Percentiles rank a stretch among this genome's conserved stretches.
Evolutionary conservation across 1,284 basidiomycete species (phyloP).

Genomic region (Cryptococcus hybrid): DNA sequence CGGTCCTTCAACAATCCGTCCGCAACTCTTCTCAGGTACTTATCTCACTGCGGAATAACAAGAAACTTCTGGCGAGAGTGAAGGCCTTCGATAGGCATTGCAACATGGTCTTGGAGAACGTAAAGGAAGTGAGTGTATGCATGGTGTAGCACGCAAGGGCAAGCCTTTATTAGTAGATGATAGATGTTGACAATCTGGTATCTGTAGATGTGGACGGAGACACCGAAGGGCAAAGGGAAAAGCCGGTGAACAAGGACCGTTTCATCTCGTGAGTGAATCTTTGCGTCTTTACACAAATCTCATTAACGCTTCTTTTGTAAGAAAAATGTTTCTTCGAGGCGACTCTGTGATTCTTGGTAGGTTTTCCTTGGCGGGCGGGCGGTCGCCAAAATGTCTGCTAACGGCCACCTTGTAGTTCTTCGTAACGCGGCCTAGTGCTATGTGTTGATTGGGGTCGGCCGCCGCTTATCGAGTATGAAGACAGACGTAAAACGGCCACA

Average conservation of each 20-base stretch:
- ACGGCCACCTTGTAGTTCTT: conserved; percentile 59
- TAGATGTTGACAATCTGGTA: neutral
- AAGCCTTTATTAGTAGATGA: neutral
- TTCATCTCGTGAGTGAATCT: conserved; percentile 92
- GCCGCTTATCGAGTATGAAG: no score
- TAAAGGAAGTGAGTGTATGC: conserved; percentile 72
- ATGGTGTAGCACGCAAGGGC: neutral
- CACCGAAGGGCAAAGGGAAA: conserved; percentile 98
- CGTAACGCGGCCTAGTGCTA: conserved; percentile 70
- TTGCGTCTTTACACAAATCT: neutral
- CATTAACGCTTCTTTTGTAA: conserved; percentile 9
- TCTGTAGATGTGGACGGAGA: conserved; percentile 94
- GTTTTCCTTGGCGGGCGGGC: conserved; percentile 34
- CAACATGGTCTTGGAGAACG: conserved; percentile 98
- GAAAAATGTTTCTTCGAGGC: conserved; percentile 61
- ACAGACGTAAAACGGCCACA: no score
- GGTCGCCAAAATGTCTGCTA: neutral
- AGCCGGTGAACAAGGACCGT: conserved; percentile 97
- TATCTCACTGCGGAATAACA: conserved; percentile 97
- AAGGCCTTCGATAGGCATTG: conserved; percentile 99
- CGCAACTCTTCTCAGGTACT: conserved; percentile 97
- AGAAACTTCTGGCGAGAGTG: conserved; percentile 94
- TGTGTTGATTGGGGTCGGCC: neutral
- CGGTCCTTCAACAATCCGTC: conserved; percentile 97
- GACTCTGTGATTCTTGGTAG: conserved; percentile 93